Percentiles rank a stretch among this genome's conserved stretches.
phyloP scores from a whole-genome alignment of 306 rosid species.

The Carpinus viminea region DNA sequence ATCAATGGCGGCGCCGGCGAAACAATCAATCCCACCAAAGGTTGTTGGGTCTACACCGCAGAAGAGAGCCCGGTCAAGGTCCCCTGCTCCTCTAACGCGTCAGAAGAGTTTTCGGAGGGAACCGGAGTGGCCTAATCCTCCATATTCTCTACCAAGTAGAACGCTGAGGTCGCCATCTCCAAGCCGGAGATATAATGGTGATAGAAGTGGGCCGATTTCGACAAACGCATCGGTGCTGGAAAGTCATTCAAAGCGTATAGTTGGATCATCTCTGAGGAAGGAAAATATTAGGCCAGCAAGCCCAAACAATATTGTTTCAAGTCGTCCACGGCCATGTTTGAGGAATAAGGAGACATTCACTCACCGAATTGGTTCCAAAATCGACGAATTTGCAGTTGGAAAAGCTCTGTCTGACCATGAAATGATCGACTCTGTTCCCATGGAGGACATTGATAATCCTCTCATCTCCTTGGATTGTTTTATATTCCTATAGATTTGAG shows the following conservation, averaged over 20 bases:
- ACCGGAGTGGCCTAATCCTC: conserved; percentile 24
- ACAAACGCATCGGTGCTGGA: not conserved
- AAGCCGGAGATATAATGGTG: conserved; percentile 45
- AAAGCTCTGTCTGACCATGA: conserved; percentile 42
- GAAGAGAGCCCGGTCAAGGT: conserved; percentile 63
- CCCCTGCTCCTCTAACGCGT: conserved; percentile 51
- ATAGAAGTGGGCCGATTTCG: conserved; percentile 21
- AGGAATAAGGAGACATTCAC: conserved; percentile 47
- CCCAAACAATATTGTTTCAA: conserved; percentile 35
- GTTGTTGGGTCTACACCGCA: conserved; percentile 34
- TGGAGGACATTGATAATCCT: conserved; percentile 82
- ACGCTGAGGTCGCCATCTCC: conserved; percentile 63
- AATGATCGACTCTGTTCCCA: conserved; percentile 30
- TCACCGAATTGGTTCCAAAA: conserved; percentile 51
- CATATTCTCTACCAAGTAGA: conserved; percentile 31
- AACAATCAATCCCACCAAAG: conserved; percentile 24
- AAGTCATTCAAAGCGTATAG: conserved; percentile 28
- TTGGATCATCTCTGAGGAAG: conserved; percentile 27
- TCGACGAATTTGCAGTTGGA: conserved; percentile 57
- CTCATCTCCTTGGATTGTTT: conserved; percentile 86
- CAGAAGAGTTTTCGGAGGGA: conserved; percentile 81
- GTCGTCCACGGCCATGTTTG: conserved; percentile 32
- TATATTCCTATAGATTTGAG: conserved; percentile 64
- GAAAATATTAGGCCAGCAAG: conserved; percentile 34
- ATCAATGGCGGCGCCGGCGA: not conserved